Evolutionary conservation across 768 basidiomycete species (phyloP), one percentile per base, ranked within the genome.

Genomic region (Exsudoporus frostii): DNA sequence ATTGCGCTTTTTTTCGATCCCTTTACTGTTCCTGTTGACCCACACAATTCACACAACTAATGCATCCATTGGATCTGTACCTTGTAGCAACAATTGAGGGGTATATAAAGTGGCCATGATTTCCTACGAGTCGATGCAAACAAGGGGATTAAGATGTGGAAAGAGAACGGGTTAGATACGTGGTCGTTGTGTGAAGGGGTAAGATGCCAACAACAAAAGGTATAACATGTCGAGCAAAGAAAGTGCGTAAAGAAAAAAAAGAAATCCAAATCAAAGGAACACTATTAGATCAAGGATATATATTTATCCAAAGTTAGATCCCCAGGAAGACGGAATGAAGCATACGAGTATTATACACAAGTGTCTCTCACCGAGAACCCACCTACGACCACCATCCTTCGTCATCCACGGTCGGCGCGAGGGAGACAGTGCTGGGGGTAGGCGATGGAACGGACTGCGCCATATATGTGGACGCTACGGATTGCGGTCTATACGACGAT

Each of bases 331-430:
- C 19, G 33, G 38, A 48, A 40, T n/a, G 25, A 45, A 15, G 42
- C 34, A 57, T 41, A 44, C 5, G 34, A 24, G 10, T 59, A 56
- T 40, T 19, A 14, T 57, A 59, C 54, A 57, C 33, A 13, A 19
- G 14, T 17, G n/a, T 30, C n/a, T 56, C 45, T 40, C 42, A 39
- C 37, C 19, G 22, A 46, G 37, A 14, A 25, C 20, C 45, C 38
- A 15, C 14, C 40, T 68, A 89, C 61, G 74, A 73, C 80, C 83
- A 92, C 91, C 90, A 93, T 33, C 90, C 91, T 43, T 92, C 85
- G 1, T 83, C 76, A 38, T 81, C 82, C 53, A 82, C 74, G 1
- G 87, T 90, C 7, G 86, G 88, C 9, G 84, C 78, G 27, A 80
- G 74, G 20, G 88, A 89, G n/a, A 86, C 84, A 2, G 74, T 80